Base-by-base conservation (phyloP, 345 rosid genomes). In the Gossypium bickii region DNA sequence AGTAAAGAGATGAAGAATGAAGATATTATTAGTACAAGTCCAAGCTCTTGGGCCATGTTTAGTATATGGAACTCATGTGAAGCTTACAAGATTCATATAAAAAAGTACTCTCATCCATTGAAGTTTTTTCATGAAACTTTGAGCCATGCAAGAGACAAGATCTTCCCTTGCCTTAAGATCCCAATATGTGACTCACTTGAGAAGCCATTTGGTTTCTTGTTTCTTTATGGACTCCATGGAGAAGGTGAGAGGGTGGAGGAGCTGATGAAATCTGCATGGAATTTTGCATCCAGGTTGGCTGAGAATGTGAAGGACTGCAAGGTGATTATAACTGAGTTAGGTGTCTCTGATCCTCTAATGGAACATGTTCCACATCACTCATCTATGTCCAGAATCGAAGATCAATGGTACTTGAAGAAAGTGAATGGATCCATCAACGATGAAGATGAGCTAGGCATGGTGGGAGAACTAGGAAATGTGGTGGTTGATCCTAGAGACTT, bases 401-500 rank as follows among this genome's bases (percentile, higher is more conserved):
- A 83, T 60, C 78, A 84, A 27, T 85, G 89, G 92, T 89, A 80
- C 77, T 66, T 83, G 74, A 87, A 89, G 86, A 83, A 83, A 78
- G 77, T 77, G 61, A 77, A 68, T 34, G 80, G 72, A 17, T 18
- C 73, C 17, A 51, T 6, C 3, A 70, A 49, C 12, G 80, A 57
- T 11, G 27, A 16, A 6, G 74, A 78, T 15, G 83, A 77, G 2
- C 67, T 25, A 18, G 56, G 16, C 57, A 51, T 22, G 56, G 43
- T 49, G 43, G 81, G 77, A 56, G 78, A 80, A 59, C 68, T 53
- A 0, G 88, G 90, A 15, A 85, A 85, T 79, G 90, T 87, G 11
- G 81, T 85, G 59, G 83, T 87, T 80, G 90, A 87, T 87, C 93
- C 90, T 2, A 82, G 93, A 73, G 89, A 89, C 48, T 83, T 85